Base-by-base conservation (phyloP, 805 yeast species). In the Saccharomycodes ludwigii region DNA sequence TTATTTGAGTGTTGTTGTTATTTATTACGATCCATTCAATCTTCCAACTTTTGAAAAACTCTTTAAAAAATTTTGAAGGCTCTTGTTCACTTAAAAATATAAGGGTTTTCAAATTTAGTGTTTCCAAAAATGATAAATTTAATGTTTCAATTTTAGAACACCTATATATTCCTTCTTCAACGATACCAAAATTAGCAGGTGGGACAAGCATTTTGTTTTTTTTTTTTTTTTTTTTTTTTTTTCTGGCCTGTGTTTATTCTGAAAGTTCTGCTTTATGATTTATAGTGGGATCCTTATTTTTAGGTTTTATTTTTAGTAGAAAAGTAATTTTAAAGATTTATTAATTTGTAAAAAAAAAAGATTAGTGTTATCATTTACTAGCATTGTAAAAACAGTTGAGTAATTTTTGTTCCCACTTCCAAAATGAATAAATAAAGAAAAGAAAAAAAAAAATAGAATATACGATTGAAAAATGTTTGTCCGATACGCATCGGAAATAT, bases 111-210 rank as follows among this genome's bases (percentile, higher is more conserved):
- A 88, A 61, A 18, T 66, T 62, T 18, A 88, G 61, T 0, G 95
- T 81, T 35, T 73, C 78, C 17, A 88, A 50, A 47, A 86, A 88
- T 18, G 91, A 78, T 36, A 76, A 65, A 50, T 81, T 77, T 35
- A 81, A 73, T 1, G 82, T 71, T 37, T 80, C 88, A 8, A 88
- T 56, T 43, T 75, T 73, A 4, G 91, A 68, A 46, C 95, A 82
- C 33, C 96, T 66, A 56, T 81, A 78, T 2, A 88, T 60, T 0
- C 94, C 94, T 17, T 77, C 76, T 55, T 91, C 96, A 4, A 86
- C 95, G 19, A 84, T 64, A 0, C 95, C 94, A 59, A 81, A 91
- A 50, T 81, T 82, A 30, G 84, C 88, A 1, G 98, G 97, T 2
- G 95, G 94, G 1, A 86, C 82, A 20, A 85, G 63, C 95, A 85